phyloP scores from a whole-genome alignment of 2,329 filamentous ascomycete genomes.

The Escovopsis weberi region DNA sequence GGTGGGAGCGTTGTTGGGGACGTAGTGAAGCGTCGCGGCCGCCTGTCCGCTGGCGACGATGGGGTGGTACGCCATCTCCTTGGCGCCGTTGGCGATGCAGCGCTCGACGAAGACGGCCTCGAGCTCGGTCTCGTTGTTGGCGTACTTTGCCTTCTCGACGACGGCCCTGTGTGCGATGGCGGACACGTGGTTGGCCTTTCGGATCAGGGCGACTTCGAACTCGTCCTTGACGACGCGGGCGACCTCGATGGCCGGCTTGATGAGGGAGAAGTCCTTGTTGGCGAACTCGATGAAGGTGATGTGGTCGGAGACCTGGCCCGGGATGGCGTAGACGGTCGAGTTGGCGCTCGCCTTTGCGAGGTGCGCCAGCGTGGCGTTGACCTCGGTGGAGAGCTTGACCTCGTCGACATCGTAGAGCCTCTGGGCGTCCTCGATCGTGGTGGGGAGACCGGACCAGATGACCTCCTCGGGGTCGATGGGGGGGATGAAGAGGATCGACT shows the following conservation, averaged over 20 bases:
- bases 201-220: conserved; percentile 59
- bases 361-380: conserved; percentile 56
- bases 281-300: conserved; percentile 59
- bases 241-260: conserved; percentile 52
- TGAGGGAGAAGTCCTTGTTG: conserved; percentile 40
- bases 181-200: conserved; percentile 57
- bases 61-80: conserved; percentile 73
- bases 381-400: conserved; percentile 55
- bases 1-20: conserved; percentile 59
- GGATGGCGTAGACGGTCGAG: conserved; percentile 57
- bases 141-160: conserved; percentile 44
- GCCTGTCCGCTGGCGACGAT: conserved; percentile 72
- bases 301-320: conserved; percentile 58
- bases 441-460: conserved; percentile 83
- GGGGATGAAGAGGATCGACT: conserved; percentile 80
- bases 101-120: conserved; percentile 66
- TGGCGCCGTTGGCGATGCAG: conserved; percentile 61
- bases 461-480: conserved; percentile 77
- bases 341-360: conserved; percentile 24
- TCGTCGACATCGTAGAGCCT: conserved; percentile 68
- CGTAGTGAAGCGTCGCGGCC: conserved; percentile 78
- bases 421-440: conserved; percentile 61
- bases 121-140: conserved; percentile 67
- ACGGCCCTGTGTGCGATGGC: conserved; percentile 51
- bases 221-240: conserved; percentile 59